phyloP scores from a whole-genome alignment of 2,329 filamentous ascomycete genomes.

The Phialophora expanda region DNA sequence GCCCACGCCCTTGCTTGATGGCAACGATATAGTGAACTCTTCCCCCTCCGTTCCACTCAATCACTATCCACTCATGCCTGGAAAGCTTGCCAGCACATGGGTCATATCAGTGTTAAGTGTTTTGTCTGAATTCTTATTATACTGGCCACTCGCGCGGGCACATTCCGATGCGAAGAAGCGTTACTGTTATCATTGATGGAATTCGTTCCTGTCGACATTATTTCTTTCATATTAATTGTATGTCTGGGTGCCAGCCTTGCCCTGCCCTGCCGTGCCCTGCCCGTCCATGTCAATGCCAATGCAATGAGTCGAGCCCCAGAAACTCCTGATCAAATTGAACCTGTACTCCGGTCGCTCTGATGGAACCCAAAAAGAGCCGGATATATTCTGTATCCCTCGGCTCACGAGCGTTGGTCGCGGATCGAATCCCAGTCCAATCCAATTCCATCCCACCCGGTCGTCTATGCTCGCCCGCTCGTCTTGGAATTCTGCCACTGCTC shows the following conservation, averaged over 20 bases:
- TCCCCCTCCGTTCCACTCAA: background rate
- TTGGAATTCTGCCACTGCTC: slow-evolving; percentile 28
- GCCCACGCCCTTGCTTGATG: background rate
- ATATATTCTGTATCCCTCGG: background rate
- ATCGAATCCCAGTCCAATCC: slow-evolving; percentile 1
- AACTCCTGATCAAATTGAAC: background rate
- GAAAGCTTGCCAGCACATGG: background rate
- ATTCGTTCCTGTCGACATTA: too few species aligned
- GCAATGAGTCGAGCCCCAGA: background rate
- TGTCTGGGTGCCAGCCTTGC: too few species aligned
- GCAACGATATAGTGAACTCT: background rate
- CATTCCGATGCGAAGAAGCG: too few species aligned
- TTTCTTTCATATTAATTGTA: too few species aligned
- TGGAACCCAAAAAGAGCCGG: background rate
- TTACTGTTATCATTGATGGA: too few species aligned
- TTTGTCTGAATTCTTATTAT: too few species aligned
- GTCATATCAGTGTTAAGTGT: too few species aligned
- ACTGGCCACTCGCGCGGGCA: too few species aligned
- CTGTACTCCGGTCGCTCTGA: background rate
- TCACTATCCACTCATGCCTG: background rate
- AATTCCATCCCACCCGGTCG: background rate
- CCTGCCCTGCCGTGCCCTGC: too few species aligned
- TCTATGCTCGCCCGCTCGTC: slow-evolving; percentile 20
- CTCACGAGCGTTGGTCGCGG: background rate
- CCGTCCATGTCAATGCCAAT: background rate